Conservation (phyloP, 805 yeast genomes). For the Schwanniomyces polymorphus region DNA sequence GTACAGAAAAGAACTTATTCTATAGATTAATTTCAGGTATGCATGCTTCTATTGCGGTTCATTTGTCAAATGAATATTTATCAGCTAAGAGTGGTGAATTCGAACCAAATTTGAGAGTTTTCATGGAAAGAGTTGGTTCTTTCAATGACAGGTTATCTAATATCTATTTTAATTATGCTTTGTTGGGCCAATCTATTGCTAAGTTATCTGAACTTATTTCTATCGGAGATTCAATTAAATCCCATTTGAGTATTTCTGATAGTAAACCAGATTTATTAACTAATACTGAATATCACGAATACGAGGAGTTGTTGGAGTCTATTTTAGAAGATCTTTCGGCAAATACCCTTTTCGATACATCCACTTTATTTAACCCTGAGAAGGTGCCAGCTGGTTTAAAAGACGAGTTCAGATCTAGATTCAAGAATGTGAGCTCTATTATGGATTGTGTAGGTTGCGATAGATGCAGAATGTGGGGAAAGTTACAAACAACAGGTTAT, state of each 20-base stretch:
- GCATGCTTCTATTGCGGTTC: slow-evolving; percentile 95
- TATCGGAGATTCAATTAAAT: slow-evolving; percentile 24
- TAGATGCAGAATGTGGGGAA: slow-evolving; percentile 97
- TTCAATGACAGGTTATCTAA: slow-evolving; percentile 87
- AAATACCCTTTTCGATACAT: slow-evolving; percentile 46
- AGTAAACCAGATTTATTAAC: slow-evolving; percentile 47
- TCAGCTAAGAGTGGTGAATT: slow-evolving; percentile 71
- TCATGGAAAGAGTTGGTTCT: slow-evolving; percentile 87
- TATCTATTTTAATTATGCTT: slow-evolving; percentile 88
- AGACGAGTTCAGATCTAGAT: slow-evolving; percentile 81
- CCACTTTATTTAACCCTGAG: slow-evolving; percentile 45
- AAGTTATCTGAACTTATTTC: slow-evolving; percentile 45
- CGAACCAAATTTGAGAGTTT: slow-evolving; percentile 78
- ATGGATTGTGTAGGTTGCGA: slow-evolving; percentile 99
- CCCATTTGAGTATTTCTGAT: slow-evolving; percentile 18
- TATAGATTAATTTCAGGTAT: slow-evolving; percentile 86
- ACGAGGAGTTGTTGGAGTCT: slow-evolving; percentile 27
- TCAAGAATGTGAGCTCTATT: slow-evolving; percentile 84
- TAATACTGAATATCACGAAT: slow-evolving; percentile 40
- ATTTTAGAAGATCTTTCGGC: slow-evolving; percentile 40
- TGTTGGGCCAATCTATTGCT: slow-evolving; percentile 77
- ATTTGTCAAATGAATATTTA: slow-evolving; percentile 79
- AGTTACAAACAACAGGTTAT: slow-evolving; percentile 94
- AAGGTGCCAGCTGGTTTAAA: slow-evolving; percentile 57
- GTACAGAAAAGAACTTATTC: slow-evolving; percentile 85